These are phyloP conservation scores for Exophiala calicioides DNA, from an alignment of 2,329 filamentous ascomycete genomes.

Conservation along the genomic window DNA sequence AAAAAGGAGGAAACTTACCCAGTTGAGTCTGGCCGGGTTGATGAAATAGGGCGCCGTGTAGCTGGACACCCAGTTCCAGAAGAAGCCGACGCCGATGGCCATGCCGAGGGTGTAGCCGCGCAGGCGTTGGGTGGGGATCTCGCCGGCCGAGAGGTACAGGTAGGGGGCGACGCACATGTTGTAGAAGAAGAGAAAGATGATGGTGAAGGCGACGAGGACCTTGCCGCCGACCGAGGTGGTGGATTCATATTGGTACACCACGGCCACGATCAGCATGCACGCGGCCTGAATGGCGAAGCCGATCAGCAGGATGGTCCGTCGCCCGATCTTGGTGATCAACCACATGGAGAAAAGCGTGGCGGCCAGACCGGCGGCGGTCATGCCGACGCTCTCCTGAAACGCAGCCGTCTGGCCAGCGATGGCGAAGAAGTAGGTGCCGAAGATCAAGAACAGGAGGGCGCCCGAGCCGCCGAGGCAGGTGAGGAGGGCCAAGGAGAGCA, in stretches of 20 bases:
- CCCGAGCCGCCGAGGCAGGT: conserved; percentile 55
- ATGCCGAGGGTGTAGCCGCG: conserved; percentile 59
- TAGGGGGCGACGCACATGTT: conserved; percentile 50
- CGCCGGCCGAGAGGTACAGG: conserved; percentile 58
- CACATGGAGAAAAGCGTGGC: conserved; percentile 53
- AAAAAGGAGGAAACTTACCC: conserved; percentile 39
- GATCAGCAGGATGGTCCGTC: conserved; percentile 46
- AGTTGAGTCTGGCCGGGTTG: conserved; percentile 54
- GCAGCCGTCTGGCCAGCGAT: conserved; percentile 47
- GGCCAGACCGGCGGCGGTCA: conserved; percentile 51
- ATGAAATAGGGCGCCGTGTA: conserved; percentile 63
- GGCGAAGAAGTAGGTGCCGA: conserved; percentile 37
- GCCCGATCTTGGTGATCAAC: conserved; percentile 50
- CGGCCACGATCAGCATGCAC: conserved; percentile 13
- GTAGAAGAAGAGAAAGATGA: conserved; percentile 40
- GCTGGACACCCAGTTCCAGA: conserved; percentile 57
- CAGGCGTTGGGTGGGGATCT: conserved; percentile 58
- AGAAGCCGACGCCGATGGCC: conserved; percentile 55
- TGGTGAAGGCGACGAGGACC: conserved; percentile 38
- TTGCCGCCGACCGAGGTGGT: conserved; percentile 44
- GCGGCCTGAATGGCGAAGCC: conserved; percentile 37
- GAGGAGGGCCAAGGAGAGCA: conserved; percentile 50
- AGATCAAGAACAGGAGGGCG: conserved; percentile 52
- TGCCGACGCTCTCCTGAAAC: conserved; percentile 54
- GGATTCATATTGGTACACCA: conserved; percentile 3